Base-by-base conservation (phyloP, 805 yeast species). In the Nakazawaea ambrosiae region DNA sequence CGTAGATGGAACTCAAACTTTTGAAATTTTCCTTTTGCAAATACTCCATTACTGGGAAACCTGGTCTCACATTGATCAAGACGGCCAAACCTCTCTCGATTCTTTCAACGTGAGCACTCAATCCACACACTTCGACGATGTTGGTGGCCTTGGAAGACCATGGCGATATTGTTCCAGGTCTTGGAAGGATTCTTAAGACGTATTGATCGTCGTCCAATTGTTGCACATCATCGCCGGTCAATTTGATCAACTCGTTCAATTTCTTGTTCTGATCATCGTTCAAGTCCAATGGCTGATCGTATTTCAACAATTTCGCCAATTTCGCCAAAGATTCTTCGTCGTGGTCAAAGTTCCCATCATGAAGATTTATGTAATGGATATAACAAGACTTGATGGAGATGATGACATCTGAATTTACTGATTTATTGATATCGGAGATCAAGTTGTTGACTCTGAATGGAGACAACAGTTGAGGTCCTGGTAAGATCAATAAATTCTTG, bases 141-240 rank as follows among this genome's bases (percentile, higher is more conserved):
- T 92, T 90, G 28, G 98, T 89, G 20, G 99, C 99, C 64, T 92
- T 92, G 11, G 97, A 89, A 8, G 96, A 86, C 99, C 99, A 92
- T 24, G 98, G 97, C 19, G 97, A 89, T 47, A 92, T 90, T 10
- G 98, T 92, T 44, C 98, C 98, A 6, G 88, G 67, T 59, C 97
- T 77, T 31, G 99, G 98, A 36, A 88, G 68, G 36, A 92, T 70
- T 56, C 95, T 73, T 33, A 90, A 62, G 46, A 88, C 63, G 44
- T 75, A 72, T 23, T 76, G 63, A 46, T 69, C 73, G 4, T 59
- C 50, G 36, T 56, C 71, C 33, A 63, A 50, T 22, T 22, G 10
- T 22, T 22, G 24, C 24, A 22, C 24, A 22, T 22, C 10, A 8
- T 22, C 24, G 7, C 24, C 24, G 10, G 10, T 10, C 24, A 22